Conservation (phyloP, 179 eudicot species). For the Vitellaria paradoxa region DNA sequence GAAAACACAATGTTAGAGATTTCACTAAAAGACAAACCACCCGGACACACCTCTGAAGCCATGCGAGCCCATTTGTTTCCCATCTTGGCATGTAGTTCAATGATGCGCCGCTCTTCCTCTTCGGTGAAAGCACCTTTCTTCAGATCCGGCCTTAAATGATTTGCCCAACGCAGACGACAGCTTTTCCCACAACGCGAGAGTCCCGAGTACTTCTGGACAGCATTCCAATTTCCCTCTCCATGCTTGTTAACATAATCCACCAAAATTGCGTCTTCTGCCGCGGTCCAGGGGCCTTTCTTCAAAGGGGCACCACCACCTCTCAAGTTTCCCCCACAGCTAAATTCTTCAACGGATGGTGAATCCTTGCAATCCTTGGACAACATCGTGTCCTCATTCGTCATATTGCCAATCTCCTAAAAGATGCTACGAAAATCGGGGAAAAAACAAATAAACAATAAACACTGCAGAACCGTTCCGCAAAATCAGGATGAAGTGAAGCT, state of each 20-base stretch:
- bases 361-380: constrained; percentile 17
- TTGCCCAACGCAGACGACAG: constrained; percentile 50
- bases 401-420: constrained; percentile 22
- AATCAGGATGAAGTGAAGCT: not conserved
- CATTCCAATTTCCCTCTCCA: constrained; percentile 51
- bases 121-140: constrained; percentile 40
- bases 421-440: not conserved
- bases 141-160: constrained; percentile 45
- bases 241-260: constrained; percentile 40
- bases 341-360: constrained; percentile 41
- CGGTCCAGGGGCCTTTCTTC: constrained; percentile 51
- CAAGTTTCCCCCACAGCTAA: constrained; percentile 25
- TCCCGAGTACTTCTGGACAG: constrained; percentile 44
- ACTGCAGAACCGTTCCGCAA: not conserved
- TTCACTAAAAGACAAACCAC: not conserved
- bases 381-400: constrained; percentile 36
- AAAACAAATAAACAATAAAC: not conserved
- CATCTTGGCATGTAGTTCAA: constrained; percentile 45
- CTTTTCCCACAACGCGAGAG: constrained; percentile 49
- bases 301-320: constrained; percentile 20
- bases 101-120: constrained; percentile 40
- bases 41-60: constrained; percentile 41
- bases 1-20: not conserved
- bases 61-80: constrained; percentile 57
- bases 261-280: constrained; percentile 47